Evolutionary conservation across 1,139 yeast genomes (phyloP).

Genomic region (Zygosaccharomyces sapae): DNA sequence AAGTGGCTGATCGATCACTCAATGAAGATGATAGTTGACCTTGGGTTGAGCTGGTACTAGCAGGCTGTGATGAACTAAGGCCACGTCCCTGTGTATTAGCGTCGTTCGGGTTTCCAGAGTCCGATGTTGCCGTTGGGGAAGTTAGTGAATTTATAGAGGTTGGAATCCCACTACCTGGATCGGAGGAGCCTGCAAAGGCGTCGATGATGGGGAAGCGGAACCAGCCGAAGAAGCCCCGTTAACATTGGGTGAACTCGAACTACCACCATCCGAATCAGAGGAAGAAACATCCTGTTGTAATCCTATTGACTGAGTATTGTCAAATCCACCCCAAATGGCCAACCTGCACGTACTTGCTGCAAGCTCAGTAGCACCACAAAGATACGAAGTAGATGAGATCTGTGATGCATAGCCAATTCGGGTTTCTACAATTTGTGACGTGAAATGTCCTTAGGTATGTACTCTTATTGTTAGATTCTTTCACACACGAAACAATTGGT

Average conservation of each 20-base stretch:
- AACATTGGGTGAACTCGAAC: not conserved
- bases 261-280: not conserved
- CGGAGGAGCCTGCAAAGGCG: not conserved
- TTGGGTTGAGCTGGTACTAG: too few relatives aligned
- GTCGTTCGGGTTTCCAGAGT: not conserved
- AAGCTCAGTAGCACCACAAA: conserved; percentile 4
- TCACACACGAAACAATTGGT: too few relatives aligned
- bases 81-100: not conserved
- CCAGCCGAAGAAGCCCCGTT: not conserved
- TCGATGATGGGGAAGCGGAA: conserved; percentile 1
- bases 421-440: too few relatives aligned
- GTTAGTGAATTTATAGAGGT: not conserved
- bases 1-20: too few relatives aligned
- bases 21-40: too few relatives aligned
- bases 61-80: too few relatives aligned
- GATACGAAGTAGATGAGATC: conserved; percentile 1
- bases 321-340: conserved; percentile 4
- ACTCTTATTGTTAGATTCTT: too few relatives aligned
- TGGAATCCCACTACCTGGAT: not conserved
- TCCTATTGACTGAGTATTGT: not conserved
- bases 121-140: not conserved
- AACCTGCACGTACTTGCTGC: conserved; percentile 3
- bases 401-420: not conserved
- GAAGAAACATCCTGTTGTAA: not conserved
- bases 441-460: too few relatives aligned